Conservation (phyloP, 2,329 filamentous ascomycete genomes). For the Epicoccum nigrum region DNA sequence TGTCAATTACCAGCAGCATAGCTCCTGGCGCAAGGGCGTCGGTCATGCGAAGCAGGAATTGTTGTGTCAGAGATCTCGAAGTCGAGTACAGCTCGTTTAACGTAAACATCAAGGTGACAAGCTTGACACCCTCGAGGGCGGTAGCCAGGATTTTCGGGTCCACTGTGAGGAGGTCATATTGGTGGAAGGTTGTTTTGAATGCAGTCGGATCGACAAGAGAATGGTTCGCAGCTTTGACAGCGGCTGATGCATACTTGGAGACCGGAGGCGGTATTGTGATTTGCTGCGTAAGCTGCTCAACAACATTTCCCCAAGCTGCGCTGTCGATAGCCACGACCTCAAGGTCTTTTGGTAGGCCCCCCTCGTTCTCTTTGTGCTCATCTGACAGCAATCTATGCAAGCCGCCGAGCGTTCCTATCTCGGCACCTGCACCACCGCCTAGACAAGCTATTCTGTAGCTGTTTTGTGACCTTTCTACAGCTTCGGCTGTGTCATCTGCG, state of each 20-base stretch:
- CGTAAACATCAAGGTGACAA: constrained; percentile 90
- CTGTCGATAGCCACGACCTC: constrained; percentile 76
- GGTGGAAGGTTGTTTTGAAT: constrained; percentile 53
- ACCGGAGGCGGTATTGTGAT: constrained; percentile 59
- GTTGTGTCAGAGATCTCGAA: constrained; percentile 75
- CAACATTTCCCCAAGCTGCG: constrained; percentile 74
- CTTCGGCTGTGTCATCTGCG: neutral
- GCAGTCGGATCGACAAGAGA: constrained; percentile 41
- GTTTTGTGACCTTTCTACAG: neutral
- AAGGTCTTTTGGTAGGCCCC: constrained; percentile 3
- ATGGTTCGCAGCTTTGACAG: constrained; percentile 50
- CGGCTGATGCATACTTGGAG: constrained; percentile 56
- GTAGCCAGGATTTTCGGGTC: constrained; percentile 45
- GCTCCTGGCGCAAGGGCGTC: constrained; percentile 63
- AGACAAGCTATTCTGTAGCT: constrained; percentile 59
- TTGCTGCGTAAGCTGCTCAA: constrained; percentile 62
- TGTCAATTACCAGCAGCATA: constrained; percentile 85
- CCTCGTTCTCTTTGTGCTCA: constrained; percentile 2
- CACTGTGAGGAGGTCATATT: constrained; percentile 58
- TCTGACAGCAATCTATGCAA: constrained; percentile 51
- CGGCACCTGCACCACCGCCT: constrained; percentile 70
- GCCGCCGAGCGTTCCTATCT: constrained; percentile 68
- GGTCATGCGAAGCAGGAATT: constrained; percentile 74
- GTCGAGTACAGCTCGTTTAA: constrained; percentile 91
- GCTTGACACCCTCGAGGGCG: constrained; percentile 37